Evolutionary conservation across 2,329 filamentous ascomycete genomes (phyloP).

Genomic region (Colletotrichum filicis): DNA sequence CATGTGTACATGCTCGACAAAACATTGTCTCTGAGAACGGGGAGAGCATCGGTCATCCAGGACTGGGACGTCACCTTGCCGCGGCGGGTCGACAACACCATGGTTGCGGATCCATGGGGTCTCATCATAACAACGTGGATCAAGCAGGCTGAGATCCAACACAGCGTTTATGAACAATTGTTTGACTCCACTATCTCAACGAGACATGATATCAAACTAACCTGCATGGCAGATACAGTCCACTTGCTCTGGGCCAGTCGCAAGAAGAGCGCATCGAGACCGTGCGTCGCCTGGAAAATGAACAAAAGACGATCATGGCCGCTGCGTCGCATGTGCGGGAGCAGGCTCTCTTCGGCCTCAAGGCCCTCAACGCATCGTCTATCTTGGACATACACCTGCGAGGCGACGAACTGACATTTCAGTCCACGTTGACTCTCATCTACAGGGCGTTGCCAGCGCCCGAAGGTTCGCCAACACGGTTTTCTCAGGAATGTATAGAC

Average conservation of each 20-base stretch:
- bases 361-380: conserved; percentile 50
- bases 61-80: conserved; percentile 69
- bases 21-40: conserved; percentile 64
- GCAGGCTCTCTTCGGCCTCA: conserved; percentile 49
- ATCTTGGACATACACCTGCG: conserved; percentile 57
- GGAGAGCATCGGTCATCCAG: conserved; percentile 64
- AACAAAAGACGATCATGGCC: conserved; percentile 49
- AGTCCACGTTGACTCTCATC: conserved; percentile 61
- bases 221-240: conserved; percentile 57
- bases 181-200: conserved; percentile 35
- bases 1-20: conserved; percentile 66
- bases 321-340: conserved; percentile 48
- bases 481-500: conserved; percentile 60
- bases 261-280: conserved; percentile 52
- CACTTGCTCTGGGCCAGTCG: conserved; percentile 53
- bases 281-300: conserved; percentile 51
- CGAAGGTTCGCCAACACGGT: conserved; percentile 53
- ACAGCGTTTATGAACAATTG: conserved; percentile 66
- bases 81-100: conserved; percentile 43
- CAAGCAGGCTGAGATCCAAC: conserved; percentile 65
- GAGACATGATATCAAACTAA: conserved; percentile 9
- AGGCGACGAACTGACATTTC: conserved; percentile 59
- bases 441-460: conserved; percentile 63
- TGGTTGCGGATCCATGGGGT: conserved; percentile 54
- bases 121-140: conserved; percentile 65